These are phyloP conservation scores for Kazachstania africana DNA, from an alignment of 805 yeast genomes.

Conservation along the genomic window DNA sequence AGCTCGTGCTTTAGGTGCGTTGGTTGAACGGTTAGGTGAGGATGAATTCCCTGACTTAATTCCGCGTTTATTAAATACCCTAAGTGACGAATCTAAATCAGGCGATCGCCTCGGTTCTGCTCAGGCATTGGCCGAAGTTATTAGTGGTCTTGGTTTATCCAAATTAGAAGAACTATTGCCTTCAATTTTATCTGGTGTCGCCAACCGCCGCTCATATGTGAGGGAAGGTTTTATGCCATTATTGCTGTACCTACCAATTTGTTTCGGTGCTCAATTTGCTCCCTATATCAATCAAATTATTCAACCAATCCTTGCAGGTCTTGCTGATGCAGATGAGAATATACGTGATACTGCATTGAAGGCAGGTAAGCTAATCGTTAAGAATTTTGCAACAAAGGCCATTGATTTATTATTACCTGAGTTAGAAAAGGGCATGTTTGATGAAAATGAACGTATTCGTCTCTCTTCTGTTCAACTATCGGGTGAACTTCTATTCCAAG, in stretches of 20 bases:
- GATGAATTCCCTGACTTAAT: constrained; percentile 88
- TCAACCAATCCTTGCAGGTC: constrained; percentile 83
- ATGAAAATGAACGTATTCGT: constrained; percentile 74
- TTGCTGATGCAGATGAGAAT: constrained; percentile 81
- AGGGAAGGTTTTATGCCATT: constrained; percentile 92
- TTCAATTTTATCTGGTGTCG: constrained; percentile 57
- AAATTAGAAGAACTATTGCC: constrained; percentile 89
- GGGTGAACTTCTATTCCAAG: constrained; percentile 88
- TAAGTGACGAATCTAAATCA: constrained; percentile 63
- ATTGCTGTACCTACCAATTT: constrained; percentile 79
- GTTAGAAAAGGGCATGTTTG: constrained; percentile 79
- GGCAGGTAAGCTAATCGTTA: constrained; percentile 85
- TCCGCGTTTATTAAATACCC: constrained; percentile 62
- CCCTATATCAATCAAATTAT: constrained; percentile 78
- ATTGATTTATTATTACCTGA: constrained; percentile 90
- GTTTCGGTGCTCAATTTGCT: constrained; percentile 84
- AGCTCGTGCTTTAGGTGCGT: constrained; percentile 90
- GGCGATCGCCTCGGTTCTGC: constrained; percentile 97
- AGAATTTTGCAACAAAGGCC: constrained; percentile 84
- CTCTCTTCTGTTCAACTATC: constrained; percentile 88
- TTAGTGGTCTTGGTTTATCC: constrained; percentile 78
- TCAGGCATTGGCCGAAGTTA: constrained; percentile 89
- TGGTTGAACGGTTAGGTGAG: constrained; percentile 94
- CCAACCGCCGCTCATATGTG: constrained; percentile 52
- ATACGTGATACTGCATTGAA: constrained; percentile 82